Conservation (phyloP, 768 basidiomycete genomes). For the Tulasnella sp. region DNA sequence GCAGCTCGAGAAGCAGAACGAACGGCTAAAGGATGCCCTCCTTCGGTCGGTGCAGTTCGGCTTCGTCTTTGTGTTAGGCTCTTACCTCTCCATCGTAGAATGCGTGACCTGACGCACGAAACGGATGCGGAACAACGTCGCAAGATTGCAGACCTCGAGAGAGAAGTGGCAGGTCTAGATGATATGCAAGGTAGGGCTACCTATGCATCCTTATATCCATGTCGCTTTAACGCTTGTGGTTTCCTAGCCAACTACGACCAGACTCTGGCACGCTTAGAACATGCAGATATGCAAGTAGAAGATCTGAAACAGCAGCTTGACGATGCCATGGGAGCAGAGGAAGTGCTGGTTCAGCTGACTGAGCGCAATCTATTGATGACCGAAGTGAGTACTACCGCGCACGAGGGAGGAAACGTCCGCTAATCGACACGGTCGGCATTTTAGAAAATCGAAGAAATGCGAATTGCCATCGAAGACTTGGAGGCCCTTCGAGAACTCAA, state of each 20-base stretch:
- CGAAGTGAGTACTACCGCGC: conserved; percentile 55
- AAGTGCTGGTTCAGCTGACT: conserved; percentile 91
- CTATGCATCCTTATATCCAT: not conserved
- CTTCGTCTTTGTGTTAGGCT: not conserved
- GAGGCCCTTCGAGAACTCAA: conserved; percentile 94
- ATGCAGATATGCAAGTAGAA: conserved; percentile 88
- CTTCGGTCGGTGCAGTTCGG: conserved; percentile 51
- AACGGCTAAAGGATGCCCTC: conserved; percentile 89
- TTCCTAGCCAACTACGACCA: conserved; percentile 70
- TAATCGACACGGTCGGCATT: not conserved
- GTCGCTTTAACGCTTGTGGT: not conserved
- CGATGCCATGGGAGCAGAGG: conserved; percentile 91
- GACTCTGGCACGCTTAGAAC: conserved; percentile 70
- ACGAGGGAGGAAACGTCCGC: not conserved
- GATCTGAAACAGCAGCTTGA: conserved; percentile 93
- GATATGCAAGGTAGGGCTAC: conserved; percentile 65
- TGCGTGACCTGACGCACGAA: conserved; percentile 85
- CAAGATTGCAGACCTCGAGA: conserved; percentile 83
- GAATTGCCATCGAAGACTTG: conserved; percentile 91
- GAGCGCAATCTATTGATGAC: conserved; percentile 89
- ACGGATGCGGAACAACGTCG: conserved; percentile 78
- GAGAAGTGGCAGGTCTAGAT: conserved; percentile 70
- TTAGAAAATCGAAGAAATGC: conserved; percentile 97
- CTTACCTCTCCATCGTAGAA: conserved; percentile 40
- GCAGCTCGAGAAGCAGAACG: conserved; percentile 96